These are phyloP conservation scores for Aspergillus brasiliensis DNA, from an alignment of 2,329 filamentous ascomycete genomes.

Conservation along the genomic window DNA sequence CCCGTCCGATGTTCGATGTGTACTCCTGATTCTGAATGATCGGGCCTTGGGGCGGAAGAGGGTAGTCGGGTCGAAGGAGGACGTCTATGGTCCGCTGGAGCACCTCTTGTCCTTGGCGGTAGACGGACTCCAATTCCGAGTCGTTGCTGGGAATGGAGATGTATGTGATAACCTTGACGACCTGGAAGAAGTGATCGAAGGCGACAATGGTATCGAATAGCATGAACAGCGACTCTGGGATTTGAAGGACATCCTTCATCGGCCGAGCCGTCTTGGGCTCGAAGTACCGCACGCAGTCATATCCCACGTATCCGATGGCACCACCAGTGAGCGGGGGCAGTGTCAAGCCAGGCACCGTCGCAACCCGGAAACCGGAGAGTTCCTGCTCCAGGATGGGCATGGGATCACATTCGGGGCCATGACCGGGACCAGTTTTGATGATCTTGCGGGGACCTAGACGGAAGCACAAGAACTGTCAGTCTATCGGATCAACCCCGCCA, in stretches of 20 bases:
- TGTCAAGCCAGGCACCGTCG: slow-evolving; percentile 76
- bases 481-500: neutral
- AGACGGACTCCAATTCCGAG: slow-evolving; percentile 65
- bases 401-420: slow-evolving; percentile 82
- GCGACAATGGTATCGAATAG: slow-evolving; percentile 92
- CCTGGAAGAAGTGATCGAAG: slow-evolving; percentile 91
- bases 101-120: slow-evolving; percentile 65
- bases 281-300: slow-evolving; percentile 97
- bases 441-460: slow-evolving; percentile 67
- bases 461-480: slow-evolving; percentile 1
- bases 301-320: slow-evolving; percentile 94
- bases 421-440: slow-evolving; percentile 81
- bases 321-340: slow-evolving; percentile 88
- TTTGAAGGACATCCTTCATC: slow-evolving; percentile 82
- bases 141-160: slow-evolving; percentile 66
- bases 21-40: slow-evolving; percentile 76
- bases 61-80: slow-evolving; percentile 72
- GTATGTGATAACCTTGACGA: slow-evolving; percentile 92
- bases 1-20: slow-evolving; percentile 85
- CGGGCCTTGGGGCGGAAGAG: slow-evolving; percentile 73
- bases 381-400: slow-evolving; percentile 80
- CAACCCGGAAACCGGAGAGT: slow-evolving; percentile 75
- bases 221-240: slow-evolving; percentile 97
- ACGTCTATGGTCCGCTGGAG: slow-evolving; percentile 70
- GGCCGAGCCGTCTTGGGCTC: slow-evolving; percentile 92